Evolutionary conservation across 768 basidiomycete genomes (phyloP), one percentile per base, ranked within the genome.

Genomic region (Crassisporium funariophilum): DNA sequence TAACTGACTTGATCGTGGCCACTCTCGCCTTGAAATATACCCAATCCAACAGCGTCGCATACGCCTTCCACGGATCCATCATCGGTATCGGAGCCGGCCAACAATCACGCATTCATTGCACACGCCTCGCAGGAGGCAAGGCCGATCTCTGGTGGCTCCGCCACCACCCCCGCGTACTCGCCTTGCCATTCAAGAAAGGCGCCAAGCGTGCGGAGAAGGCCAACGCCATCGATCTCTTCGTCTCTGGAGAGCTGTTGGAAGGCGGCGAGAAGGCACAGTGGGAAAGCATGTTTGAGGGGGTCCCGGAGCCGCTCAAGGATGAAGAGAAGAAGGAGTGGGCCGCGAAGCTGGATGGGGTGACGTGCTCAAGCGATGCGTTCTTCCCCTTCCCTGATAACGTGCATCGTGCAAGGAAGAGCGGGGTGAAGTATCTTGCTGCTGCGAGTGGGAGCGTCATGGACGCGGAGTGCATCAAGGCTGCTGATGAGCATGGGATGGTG

Each of bases 381-480:
- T 98, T 98, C 93, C 97, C 97, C 13, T 98, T 98, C 83, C 81
- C 95, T 10, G 97, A 99, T 63, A 99, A 98, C 58, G 95, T 99
- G 24, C 90, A 98, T 64, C 78, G 97, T 35, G 91, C 92, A 41
- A 77, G 81, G 67, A 86, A 89, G 76, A 95, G 92, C 51, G 97
- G 97, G 0, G 95, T 93, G 39, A 82, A 72, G 62, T 98, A 97
- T 68, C 76, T 99, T 37, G 93, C 92, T 19, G 93, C 95, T 5
- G 88, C 91, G 2, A 82, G 86, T 40, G 97, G 97, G 38, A 94
- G 91, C 56, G 93, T 99, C 50, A 98, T 98, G 95, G 97, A 99
- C 61, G 83, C 68, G 35, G 95, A 95, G 66, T 95, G 97, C 60
- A 86, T 99, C 74, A 93, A 91, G 71, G 91, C 93, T 2, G 95